Percentiles rank a stretch among this genome's conserved stretches.
Evolutionary conservation across 176 grass and related monocot species (phyloP).

Genomic region (Phoenix roebelenii): DNA sequence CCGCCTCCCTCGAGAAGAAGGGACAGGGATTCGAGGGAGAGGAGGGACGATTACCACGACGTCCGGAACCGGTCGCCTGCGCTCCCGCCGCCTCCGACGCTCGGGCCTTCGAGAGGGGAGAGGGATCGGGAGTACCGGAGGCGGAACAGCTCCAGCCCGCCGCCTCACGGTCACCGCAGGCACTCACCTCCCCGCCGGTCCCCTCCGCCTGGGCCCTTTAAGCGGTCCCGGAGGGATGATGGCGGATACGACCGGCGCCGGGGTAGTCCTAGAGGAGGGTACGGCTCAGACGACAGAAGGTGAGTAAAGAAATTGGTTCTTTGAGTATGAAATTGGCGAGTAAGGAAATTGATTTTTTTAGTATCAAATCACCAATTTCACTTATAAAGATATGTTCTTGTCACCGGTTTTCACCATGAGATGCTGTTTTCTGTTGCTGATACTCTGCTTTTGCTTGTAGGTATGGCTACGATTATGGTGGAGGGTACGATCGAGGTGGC

Average conservation of each 20-base stretch:
- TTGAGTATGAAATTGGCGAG: background rate
- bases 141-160: slow-evolving; percentile 21
- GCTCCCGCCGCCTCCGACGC: no score
- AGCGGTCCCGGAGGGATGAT: slow-evolving; percentile 69
- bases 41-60: slow-evolving; percentile 12
- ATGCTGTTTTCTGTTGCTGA: background rate
- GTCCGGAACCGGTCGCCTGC: background rate
- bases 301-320: background rate
- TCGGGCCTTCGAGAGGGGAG: no score
- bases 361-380: background rate
- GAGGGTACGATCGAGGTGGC: slow-evolving; percentile 19
- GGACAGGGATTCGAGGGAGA: slow-evolving; percentile 37
- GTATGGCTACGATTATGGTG: slow-evolving; percentile 63
- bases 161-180: slow-evolving; percentile 22
- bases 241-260: slow-evolving; percentile 77
- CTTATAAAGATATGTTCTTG: no score
- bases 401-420: no score
- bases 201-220: slow-evolving; percentile 50
- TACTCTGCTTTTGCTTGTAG: slow-evolving; percentile 30
- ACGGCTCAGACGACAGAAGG: slow-evolving; percentile 33
- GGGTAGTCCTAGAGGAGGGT: slow-evolving; percentile 59
- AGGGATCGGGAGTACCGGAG: slow-evolving; percentile 23
- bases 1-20: slow-evolving; percentile 48
- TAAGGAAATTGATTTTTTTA: background rate
- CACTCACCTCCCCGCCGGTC: slow-evolving; percentile 64